Percentiles rank a stretch among this genome's conserved stretches.
phyloP scores from a whole-genome alignment of 805 yeast species.

The Candida saitoana region DNA sequence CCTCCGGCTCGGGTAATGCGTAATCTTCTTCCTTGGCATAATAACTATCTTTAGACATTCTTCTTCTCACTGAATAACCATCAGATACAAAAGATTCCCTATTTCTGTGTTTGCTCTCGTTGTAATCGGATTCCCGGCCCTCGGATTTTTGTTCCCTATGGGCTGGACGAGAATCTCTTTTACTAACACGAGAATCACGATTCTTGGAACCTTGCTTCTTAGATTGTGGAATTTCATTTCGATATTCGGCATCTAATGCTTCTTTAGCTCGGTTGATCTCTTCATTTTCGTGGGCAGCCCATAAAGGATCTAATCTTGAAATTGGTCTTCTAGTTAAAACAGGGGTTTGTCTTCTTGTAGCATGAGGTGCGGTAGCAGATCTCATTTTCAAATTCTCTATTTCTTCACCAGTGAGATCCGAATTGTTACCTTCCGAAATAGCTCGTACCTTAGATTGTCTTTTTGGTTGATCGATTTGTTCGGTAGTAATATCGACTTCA shows the following conservation, averaged over 20 bases:
- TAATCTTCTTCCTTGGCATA: slow-evolving; percentile 17
- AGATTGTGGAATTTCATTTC: slow-evolving; percentile 15
- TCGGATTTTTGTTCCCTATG: background rate
- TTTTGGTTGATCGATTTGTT: slow-evolving; percentile 34
- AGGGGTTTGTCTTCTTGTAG: slow-evolving; percentile 29
- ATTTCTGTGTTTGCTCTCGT: slow-evolving; percentile 2
- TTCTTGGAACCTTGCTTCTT: slow-evolving; percentile 6
- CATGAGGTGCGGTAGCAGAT: slow-evolving; percentile 42
- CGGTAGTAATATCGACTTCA: slow-evolving; percentile 23
- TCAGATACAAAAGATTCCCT: slow-evolving; percentile 17
- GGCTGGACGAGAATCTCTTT: background rate
- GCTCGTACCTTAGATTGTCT: slow-evolving; percentile 36
- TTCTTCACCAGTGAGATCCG: slow-evolving; percentile 42
- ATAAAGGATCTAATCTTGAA: slow-evolving; percentile 54
- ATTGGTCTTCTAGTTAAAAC: slow-evolving; percentile 51
- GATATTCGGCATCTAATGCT: slow-evolving; percentile 34
- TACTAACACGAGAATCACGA: background rate
- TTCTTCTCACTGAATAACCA: slow-evolving; percentile 11
- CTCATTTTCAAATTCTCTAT: slow-evolving; percentile 42
- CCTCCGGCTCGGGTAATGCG: slow-evolving; percentile 35
- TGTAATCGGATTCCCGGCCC: background rate
- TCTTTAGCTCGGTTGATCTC: slow-evolving; percentile 42
- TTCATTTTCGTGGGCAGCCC: slow-evolving; percentile 47
- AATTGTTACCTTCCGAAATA: slow-evolving; percentile 26
- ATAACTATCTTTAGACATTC: slow-evolving; percentile 19